Evolutionary conservation across 352 stramenopile species (phyloP), one percentile per base, ranked within the genome.

Genomic region (Globisporangium canariense): DNA sequence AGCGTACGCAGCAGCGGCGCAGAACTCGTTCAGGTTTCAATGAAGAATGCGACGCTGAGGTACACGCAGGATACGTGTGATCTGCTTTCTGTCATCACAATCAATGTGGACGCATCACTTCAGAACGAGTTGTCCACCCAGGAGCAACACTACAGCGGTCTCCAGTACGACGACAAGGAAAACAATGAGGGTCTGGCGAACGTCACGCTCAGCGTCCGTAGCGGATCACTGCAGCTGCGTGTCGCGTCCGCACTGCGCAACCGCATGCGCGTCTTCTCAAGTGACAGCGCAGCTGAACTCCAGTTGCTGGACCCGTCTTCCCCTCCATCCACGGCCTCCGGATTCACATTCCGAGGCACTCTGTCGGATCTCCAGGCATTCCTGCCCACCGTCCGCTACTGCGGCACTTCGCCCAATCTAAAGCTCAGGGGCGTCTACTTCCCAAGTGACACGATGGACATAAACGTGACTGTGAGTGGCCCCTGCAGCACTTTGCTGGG

Each of bases 311-410:
- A 64, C 9, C 28, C 56, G 1, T 18, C 13, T 16, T 4, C 45
- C 5, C 36, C 55, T 11, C 63, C 30, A 4, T 8, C 14, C 0
- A 36, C 4, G 1, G 32, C 56, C 14, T 20, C 56, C 8, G 47
- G n/a, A 3, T 51, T 68, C 36, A 64, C 56, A 7, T 28, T 78
- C 9, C 61, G 68, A 57, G 67, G 67, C 7, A 32, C 56, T 8
- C 47, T 70, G 13, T 68, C 54, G 9, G 67, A 73, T 43, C 55
- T 77, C 16, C 66, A 71, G 43, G 34, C 18, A 2, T 64, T 70
- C 25, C 52, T 77, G 38, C 28, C 65, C 11, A 25, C 58, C 30
- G 45, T 68, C 11, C 56, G 62, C 32, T 77, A 77, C 58, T 80
- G 73, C 49, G 68, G 63, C 18, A 70, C 52, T 3, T 4, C 57